Evolutionary conservation across 129 eudicot genomes (phyloP), one percentile per base, ranked within the genome.

Genomic region (Gnaphalium uliginosum): DNA sequence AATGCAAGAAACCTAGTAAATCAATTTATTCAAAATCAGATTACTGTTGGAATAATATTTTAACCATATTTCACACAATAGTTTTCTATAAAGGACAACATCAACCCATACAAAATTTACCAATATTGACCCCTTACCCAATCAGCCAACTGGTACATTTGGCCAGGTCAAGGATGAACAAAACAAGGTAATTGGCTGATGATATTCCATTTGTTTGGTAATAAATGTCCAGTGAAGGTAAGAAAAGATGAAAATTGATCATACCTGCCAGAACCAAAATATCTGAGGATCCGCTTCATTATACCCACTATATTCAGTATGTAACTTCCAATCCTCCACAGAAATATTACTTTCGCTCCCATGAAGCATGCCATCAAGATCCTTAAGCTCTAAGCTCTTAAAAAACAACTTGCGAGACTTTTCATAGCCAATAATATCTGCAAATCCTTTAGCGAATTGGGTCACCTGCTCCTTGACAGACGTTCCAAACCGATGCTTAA

Each of bases 191-290:
- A 15, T 46, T 46, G 1, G 17, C 8, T 8, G 17, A 10, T 46
- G 53, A 46, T 10, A 15, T 46, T 46, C 2, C 53, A 46, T 15
- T 46, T 1, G 13, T 53, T 53, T 53, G 6, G 19, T 2, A 3
- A 53, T 53, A 53, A 7, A 15, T 17, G 23, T 5, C 8, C 10
- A 53, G 22, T 53, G 19, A 18, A 15, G 18, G 9, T 4, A 61
- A 15, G 21, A 71, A 46, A 26, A 67, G 23, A 61, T 13, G 9
- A 37, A 9, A 67, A 13, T 4, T 30, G 33, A 19, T 71, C 76
- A 62, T 85, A 92, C 96, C 98, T 90, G 72, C 98, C 98, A 90
- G 67, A 93, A 90, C 98, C 98, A 93, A 29, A 29, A 25, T 79
- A 93, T 86, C 82, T 86, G 96, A 17, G 83, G 82, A 85, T 93